A percentile compares a stretch with the other conserved stretches of the same genome.
These are phyloP conservation scores for Calonectria honghensis DNA, from an alignment of 2,329 filamentous ascomycete species.

Conservation along the genomic window DNA sequence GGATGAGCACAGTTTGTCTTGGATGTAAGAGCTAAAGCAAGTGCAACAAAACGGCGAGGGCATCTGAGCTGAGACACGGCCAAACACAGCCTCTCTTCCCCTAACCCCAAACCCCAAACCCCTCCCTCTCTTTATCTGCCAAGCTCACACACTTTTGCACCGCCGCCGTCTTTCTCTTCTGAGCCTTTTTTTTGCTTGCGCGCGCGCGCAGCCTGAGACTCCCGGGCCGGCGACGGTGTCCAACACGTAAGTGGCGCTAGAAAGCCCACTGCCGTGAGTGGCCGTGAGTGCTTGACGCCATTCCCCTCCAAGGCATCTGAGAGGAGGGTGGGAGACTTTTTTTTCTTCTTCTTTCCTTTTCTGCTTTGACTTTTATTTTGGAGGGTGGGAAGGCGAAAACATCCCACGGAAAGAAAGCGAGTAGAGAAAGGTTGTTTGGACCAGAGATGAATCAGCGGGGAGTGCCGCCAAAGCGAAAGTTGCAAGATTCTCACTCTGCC, in stretches of 20 bases:
- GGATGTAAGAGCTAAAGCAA: constrained; percentile 10
- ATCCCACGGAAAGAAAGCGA: neutral
- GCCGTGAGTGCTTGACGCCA: neutral
- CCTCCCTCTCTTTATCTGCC: neutral
- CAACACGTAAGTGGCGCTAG: neutral
- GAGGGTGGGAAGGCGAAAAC: neutral
- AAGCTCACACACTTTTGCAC: neutral
- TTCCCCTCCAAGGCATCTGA: neutral
- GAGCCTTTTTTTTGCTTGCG: neutral
- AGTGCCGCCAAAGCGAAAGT: neutral
- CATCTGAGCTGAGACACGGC: constrained; percentile 5
- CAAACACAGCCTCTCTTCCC: neutral
- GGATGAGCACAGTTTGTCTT: constrained; percentile 2
- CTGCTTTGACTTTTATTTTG: neutral
- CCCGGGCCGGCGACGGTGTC: neutral
- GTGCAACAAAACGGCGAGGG: neutral
- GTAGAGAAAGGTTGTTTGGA: neutral
- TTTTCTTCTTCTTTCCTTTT: too few species aligned
- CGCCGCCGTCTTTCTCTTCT: neutral
- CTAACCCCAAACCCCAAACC: neutral
- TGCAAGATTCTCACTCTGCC: neutral
- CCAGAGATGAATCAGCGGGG: neutral
- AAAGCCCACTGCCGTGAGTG: neutral
- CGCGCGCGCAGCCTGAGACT: neutral
- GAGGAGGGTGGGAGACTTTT: too few species aligned